phyloP scores from a whole-genome alignment of 1,284 basidiomycete genomes.

The Phlebopus sp. region DNA sequence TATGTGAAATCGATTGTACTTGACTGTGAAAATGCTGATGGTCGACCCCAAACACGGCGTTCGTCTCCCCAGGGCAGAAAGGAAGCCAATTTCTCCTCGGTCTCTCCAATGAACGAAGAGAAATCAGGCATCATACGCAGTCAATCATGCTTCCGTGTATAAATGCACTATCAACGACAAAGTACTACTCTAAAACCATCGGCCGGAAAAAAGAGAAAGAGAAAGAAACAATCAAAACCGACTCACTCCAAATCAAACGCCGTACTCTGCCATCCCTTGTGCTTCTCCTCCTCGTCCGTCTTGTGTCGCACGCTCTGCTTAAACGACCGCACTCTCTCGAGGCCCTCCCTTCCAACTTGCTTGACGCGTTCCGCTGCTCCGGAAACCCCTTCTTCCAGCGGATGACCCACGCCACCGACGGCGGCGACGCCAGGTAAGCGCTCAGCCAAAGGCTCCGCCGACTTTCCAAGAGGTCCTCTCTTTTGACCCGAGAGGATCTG shows the following conservation, averaged over 20 bases:
- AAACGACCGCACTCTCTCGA: slow-evolving; percentile 22
- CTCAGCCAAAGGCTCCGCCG: slow-evolving; percentile 44
- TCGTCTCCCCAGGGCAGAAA: too few relatives aligned
- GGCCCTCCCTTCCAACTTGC: slow-evolving; percentile 15
- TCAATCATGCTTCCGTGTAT: too few relatives aligned
- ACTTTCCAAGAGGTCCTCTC: slow-evolving; percentile 57
- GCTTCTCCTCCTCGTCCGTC: slow-evolving; percentile 14
- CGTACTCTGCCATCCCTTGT: slow-evolving; percentile 25
- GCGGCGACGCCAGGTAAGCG: slow-evolving; percentile 27
- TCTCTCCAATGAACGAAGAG: too few relatives aligned
- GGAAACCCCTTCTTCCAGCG: not conserved
- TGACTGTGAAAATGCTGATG: too few relatives aligned
- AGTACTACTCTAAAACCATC: too few relatives aligned
- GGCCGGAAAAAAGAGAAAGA: too few relatives aligned
- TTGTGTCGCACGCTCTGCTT: slow-evolving; percentile 27
- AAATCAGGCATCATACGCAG: too few relatives aligned
- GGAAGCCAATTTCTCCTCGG: too few relatives aligned
- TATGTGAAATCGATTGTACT: too few relatives aligned
- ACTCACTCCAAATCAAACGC: slow-evolving; percentile 22
- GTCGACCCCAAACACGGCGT: too few relatives aligned
- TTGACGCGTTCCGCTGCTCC: slow-evolving; percentile 8
- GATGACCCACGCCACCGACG: slow-evolving; percentile 8
- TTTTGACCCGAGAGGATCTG: slow-evolving; percentile 65
- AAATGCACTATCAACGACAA: too few relatives aligned
- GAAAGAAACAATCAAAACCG: too few relatives aligned